Evolutionary conservation across 345 rosid species (phyloP), one percentile per base, ranked within the genome.

Genomic region (Arabidopsis arenosa): DNA sequence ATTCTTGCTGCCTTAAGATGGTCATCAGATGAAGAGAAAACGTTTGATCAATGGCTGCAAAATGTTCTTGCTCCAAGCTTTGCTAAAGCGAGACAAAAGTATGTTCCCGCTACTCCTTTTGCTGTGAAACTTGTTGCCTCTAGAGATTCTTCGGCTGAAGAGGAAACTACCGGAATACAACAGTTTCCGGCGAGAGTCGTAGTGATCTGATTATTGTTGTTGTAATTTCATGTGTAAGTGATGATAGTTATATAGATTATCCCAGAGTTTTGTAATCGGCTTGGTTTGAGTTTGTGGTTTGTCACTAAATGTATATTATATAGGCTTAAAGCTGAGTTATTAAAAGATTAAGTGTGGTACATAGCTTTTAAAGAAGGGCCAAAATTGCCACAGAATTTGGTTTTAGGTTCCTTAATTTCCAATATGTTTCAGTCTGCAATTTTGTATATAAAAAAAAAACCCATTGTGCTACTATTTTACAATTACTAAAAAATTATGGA

Each of bases 1-100:
- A 76, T 91, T 32, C 80, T 89, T 18, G 85, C 85, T 32, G 92
- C 90, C 11, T 30, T 77, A 17, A 85, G 88, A 85, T 86, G 87
- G 86, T 58, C 83, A 64, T 75, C 86, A 0, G 85, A 84, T 32
- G 70, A 59, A 67, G 84, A 77, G 63, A 60, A 30, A 18, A 73
- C 80, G 2, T 10, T 80, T 63, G 85, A 84, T 62, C 83, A 82
- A 6, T 91, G 97, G 97, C 47, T 89, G 8, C 83, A 82, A 53
- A 76, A 48, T 1, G 90, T 89, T 68, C 81, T 89, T 0, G 57
- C 80, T 45, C 47, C 80, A 56, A 82, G 84, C 75, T 87, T 88
- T 18, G 40, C 32, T 0, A 85, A 89, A 79, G 85, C 85, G 4
- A 56, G 28, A 55, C 74, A 59, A 66, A 82, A 49, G 56, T 82